Evolutionary conservation across 805 yeast species (phyloP).

Genomic region (Starmera caribaea): DNA sequence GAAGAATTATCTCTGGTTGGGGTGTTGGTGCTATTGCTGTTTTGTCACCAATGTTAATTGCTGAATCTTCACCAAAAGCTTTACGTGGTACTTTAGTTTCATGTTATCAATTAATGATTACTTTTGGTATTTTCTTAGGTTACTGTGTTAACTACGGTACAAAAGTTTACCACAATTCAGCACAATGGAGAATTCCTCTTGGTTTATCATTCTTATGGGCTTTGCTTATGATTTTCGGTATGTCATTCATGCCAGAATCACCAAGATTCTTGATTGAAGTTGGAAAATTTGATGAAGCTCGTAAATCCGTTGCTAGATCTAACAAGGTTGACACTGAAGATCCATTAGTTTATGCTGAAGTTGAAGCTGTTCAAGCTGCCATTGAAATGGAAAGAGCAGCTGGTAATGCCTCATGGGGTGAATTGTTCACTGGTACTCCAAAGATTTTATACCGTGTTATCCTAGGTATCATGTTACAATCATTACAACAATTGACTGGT

Average conservation of each 20-base stretch:
- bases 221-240: slow-evolving; percentile 24
- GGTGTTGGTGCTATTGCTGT: slow-evolving; percentile 77
- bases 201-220: slow-evolving; percentile 46
- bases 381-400: slow-evolving; percentile 50
- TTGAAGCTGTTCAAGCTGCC: slow-evolving; percentile 49
- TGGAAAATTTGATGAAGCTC: slow-evolving; percentile 52
- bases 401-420: slow-evolving; percentile 59
- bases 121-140: slow-evolving; percentile 68
- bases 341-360: slow-evolving; percentile 45
- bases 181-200: slow-evolving; percentile 67
- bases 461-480: slow-evolving; percentile 47
- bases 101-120: slow-evolving; percentile 60
- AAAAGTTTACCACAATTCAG: slow-evolving; percentile 49
- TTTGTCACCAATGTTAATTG: slow-evolving; percentile 62
- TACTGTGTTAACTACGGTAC: slow-evolving; percentile 69
- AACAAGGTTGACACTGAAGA: slow-evolving; percentile 48
- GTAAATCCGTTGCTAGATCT: slow-evolving; percentile 44
- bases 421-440: slow-evolving; percentile 59
- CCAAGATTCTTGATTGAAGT: slow-evolving; percentile 56
- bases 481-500: slow-evolving; percentile 63
- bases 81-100: slow-evolving; percentile 66
- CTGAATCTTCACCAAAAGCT: slow-evolving; percentile 62
- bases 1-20: slow-evolving; percentile 61
- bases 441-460: slow-evolving; percentile 37
- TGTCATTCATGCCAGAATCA: slow-evolving; percentile 58